A percentile compares a stretch with the other conserved stretches of the same genome.
Conservation (phyloP, 345 rosid genomes). For the Sonneratia alba region DNA sequence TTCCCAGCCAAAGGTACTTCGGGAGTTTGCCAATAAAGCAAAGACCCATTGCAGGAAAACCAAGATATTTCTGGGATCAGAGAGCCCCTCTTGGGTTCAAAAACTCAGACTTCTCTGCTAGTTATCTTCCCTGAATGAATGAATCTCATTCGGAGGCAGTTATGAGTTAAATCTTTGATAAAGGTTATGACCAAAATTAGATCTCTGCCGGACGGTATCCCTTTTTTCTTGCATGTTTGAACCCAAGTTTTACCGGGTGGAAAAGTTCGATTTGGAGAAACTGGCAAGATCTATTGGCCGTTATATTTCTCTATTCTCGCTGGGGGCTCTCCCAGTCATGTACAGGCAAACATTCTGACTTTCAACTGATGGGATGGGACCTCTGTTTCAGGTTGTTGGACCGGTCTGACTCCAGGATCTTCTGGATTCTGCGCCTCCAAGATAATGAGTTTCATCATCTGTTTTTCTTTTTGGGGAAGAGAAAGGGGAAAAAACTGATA, state of each 20-base stretch:
- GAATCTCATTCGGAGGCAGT: conserved; percentile 1
- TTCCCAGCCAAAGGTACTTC: background rate
- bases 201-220: background rate
- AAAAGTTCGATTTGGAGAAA: background rate
- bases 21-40: background rate
- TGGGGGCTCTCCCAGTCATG: conserved; percentile 1
- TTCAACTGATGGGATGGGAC: background rate
- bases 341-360: background rate
- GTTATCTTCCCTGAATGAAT: background rate
- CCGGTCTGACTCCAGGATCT: no score
- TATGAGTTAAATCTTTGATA: background rate
- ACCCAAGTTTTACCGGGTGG: background rate
- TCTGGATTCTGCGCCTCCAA: no score
- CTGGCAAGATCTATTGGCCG: background rate
- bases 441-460: no score
- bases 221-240: background rate
- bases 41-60: background rate
- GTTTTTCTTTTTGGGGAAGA: no score
- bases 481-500: no score
- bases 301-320: background rate
- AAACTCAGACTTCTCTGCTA: background rate
- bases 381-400: background rate
- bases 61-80: background rate
- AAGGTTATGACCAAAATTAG: background rate
- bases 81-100: background rate